Conservation (phyloP, 1,284 basidiomycete genomes). For the Athelia psychrophila region DNA sequence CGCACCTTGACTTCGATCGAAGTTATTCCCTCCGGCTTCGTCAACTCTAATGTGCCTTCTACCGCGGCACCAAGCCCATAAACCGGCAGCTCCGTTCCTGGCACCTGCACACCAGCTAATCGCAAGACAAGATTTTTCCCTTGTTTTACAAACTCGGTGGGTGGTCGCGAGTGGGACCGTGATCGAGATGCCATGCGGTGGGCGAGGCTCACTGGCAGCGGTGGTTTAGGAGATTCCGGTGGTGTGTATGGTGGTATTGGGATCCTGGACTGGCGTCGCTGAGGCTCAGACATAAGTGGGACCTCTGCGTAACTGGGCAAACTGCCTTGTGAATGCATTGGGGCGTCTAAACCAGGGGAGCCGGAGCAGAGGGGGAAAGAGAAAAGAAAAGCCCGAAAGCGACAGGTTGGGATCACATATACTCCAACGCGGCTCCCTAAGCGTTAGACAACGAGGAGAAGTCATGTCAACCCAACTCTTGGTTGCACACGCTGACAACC, state of each 20-base stretch:
- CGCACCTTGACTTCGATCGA: conserved; percentile 63
- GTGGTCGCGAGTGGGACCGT: conserved; percentile 36
- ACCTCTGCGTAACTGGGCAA: conserved; percentile 28
- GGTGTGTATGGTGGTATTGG: background rate
- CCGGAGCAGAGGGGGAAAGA: no score
- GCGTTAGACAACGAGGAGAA: no score
- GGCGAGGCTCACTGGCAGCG: no score
- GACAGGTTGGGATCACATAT: no score
- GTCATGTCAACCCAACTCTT: no score
- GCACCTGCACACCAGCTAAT: conserved; percentile 37
- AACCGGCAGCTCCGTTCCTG: conserved; percentile 37
- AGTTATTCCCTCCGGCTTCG: conserved; percentile 51
- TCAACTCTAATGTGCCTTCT: conserved; percentile 54
- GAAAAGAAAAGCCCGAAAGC: no score
- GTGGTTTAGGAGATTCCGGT: no score
- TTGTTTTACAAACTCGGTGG: conserved; percentile 57
- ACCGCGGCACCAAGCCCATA: conserved; percentile 54
- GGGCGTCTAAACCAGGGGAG: background rate
- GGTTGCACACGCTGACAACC: no score
- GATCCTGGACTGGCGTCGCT: conserved; percentile 14
- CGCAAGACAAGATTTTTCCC: conserved; percentile 33
- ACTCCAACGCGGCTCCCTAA: no score
- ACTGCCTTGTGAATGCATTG: conserved; percentile 33
- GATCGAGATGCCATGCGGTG: conserved; percentile 43
- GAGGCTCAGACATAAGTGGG: conserved; percentile 9